A percentile compares a stretch with the other conserved stretches of the same genome.
phyloP scores from a whole-genome alignment of 106 monocot species.

The Cymbidium sinense region DNA sequence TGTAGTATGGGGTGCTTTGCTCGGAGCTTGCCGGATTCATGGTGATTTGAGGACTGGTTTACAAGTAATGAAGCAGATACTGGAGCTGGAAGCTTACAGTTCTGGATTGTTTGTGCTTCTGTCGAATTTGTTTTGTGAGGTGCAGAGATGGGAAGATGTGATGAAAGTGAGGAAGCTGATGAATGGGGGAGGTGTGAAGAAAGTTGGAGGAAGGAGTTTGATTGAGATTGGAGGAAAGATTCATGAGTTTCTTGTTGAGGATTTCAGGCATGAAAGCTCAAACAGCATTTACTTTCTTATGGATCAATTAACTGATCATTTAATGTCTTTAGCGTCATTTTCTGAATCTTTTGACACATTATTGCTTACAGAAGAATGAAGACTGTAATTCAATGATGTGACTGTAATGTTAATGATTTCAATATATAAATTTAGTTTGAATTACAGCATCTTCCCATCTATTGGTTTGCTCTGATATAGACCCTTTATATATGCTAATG shows the following conservation, averaged over 20 bases:
- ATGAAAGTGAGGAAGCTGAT: conserved; percentile 48
- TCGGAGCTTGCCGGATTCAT: conserved; percentile 71
- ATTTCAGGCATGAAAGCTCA: conserved; percentile 36
- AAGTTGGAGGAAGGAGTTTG: conserved; percentile 40
- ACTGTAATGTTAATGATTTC: no score
- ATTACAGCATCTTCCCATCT: no score
- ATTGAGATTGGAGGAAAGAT: conserved; percentile 34
- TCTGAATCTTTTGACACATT: conserved; percentile 3
- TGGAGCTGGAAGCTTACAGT: conserved; percentile 31
- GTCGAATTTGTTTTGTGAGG: conserved; percentile 46
- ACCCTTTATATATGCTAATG: no score
- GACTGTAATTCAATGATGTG: no score
- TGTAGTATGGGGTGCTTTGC: conserved; percentile 60
- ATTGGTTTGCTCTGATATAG: no score
- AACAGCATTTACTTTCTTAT: conserved; percentile 18
- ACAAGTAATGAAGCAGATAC: conserved; percentile 49
- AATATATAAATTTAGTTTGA: no score
- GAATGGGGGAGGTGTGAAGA: conserved; percentile 35
- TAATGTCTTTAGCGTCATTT: conserved; percentile 5
- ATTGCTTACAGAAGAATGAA: conserved; percentile 7
- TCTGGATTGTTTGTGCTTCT: conserved; percentile 48
- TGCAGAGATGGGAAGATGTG: conserved; percentile 28
- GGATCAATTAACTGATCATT: conserved; percentile 24
- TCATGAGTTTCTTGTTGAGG: conserved; percentile 37
- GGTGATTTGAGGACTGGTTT: conserved; percentile 34